Evolutionary conservation across 352 stramenopile species (phyloP).

Genomic region (Blastocystis sp.): DNA sequence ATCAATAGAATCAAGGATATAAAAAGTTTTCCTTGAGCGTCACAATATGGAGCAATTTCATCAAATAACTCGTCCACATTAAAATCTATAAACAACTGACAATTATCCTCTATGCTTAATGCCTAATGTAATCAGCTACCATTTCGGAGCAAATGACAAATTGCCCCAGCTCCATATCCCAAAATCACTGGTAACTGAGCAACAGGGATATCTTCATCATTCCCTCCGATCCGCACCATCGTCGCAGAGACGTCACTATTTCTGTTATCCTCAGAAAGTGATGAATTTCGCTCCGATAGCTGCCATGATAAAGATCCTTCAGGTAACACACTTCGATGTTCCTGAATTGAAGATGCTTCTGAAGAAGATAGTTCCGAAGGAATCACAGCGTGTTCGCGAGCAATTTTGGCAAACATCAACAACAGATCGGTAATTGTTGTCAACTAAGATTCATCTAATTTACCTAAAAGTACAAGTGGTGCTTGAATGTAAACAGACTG

Average conservation of each 20-base stretch:
- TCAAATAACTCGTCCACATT: neutral
- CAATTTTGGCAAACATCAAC: neutral
- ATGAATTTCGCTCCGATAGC: neutral
- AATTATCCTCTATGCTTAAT: constrained; percentile 44
- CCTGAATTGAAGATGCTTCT: neutral
- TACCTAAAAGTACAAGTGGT: neutral
- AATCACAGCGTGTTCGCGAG: neutral
- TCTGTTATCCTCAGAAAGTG: neutral
- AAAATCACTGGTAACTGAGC: neutral
- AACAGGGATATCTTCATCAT: neutral
- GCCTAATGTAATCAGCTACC: neutral
- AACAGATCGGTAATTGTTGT: neutral
- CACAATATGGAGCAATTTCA: neutral
- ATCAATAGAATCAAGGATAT: constrained; percentile 1
- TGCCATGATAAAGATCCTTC: neutral
- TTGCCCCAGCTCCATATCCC: constrained; percentile 25
- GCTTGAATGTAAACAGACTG: constrained; percentile 6
- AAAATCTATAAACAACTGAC: neutral
- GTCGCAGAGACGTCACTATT: neutral
- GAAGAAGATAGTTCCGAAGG: neutral
- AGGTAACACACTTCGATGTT: neutral
- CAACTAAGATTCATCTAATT: neutral
- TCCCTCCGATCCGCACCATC: neutral
- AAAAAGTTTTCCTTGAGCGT: constrained; percentile 19
- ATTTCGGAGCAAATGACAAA: constrained; percentile 7